Base-by-base conservation (phyloP, 352 stramenopile species). In the Phytophthora megakarya region DNA sequence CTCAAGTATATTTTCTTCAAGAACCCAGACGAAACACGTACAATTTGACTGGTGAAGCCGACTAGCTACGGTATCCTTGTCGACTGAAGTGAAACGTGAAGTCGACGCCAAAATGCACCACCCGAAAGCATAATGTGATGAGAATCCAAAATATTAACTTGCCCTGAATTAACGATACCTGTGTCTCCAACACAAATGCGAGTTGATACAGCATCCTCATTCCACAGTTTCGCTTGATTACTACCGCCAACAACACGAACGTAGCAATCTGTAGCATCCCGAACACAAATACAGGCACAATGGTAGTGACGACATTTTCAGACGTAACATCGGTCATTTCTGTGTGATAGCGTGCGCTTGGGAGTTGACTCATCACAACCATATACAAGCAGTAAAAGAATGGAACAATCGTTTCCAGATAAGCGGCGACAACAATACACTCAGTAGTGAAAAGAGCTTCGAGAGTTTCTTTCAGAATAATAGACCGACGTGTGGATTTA, bases 181-280 rank as follows among this genome's bases (percentile, higher is more conserved):
- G 72, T 8, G 48, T 70, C 18, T 77, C 68, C 25, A 80, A 23
- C 10, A 77, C 72, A 21, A 77, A 80, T n/a, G 65, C 68, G 7
- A 77, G 32, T 19, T 75, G 61, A 26, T 73, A 73, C 5, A 70
- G 1, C 19, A 65, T 53, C 3, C 46, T 61, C 42, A 77, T 44
- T 1, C 67, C 45, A 12, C 61, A 59, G 8, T 67, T 64, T 1
- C 54, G 42, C n/a, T 67, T 65, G 9, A 80, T 61, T 4, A 75
- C 32, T 10, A 39, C 11, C 0, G 23, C 50, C 25, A 80, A 52
- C n/a, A 70, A 1, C 3, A 70, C 2, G 1, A 80, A 64, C 5
- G 72, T 72, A 6, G 44, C 37, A 2, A 74, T 22, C 39, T 76
- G 67, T 3, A 74, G 25, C 2, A 62, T 18, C 10, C 54, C 61